Evolutionary conservation across 148 eudicot genomes (phyloP).

Genomic region (Heliamphora exappendiculata): DNA sequence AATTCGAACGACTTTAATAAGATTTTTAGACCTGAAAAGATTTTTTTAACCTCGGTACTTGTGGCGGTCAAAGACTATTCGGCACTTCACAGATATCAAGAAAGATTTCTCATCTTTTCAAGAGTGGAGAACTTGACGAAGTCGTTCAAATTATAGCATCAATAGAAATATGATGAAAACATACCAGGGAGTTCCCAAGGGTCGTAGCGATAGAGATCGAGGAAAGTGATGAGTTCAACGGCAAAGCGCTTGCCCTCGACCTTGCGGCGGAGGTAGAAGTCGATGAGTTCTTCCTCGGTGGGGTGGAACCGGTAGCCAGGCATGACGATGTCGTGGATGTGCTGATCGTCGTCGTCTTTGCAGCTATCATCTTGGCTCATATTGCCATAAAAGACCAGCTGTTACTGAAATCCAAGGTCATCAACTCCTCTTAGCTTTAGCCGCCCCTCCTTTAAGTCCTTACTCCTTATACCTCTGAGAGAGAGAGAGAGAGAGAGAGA

Average conservation of each 20-base stretch:
- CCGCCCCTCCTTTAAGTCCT: not conserved
- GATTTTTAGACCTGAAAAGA: too few species aligned
- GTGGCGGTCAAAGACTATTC: too few species aligned
- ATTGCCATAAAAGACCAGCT: conserved; percentile 46
- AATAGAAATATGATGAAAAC: not conserved
- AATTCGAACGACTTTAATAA: too few species aligned
- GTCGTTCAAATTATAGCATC: not conserved
- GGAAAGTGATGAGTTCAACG: conserved; percentile 86
- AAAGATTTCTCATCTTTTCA: not conserved
- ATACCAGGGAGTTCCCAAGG: conserved; percentile 98
- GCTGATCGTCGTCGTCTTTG: conserved; percentile 38
- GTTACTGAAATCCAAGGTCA: not conserved
- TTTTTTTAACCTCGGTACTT: too few species aligned
- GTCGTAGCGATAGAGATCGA: conserved; percentile 90
- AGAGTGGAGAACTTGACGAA: not conserved
- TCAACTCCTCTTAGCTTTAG: not conserved
- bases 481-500: too few species aligned
- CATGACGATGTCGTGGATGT: conserved; percentile 79
- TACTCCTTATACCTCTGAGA: not conserved
- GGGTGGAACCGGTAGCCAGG: conserved; percentile 94
- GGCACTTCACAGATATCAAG: too few species aligned
- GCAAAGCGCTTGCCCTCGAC: conserved; percentile 88
- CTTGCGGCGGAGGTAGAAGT: conserved; percentile 97
- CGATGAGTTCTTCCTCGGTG: conserved; percentile 84
- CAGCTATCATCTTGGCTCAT: conserved; percentile 29